A percentile compares a stretch with the other conserved stretches of the same genome.
Conservation (phyloP, 805 yeast species). For the Priceomyces medius region DNA sequence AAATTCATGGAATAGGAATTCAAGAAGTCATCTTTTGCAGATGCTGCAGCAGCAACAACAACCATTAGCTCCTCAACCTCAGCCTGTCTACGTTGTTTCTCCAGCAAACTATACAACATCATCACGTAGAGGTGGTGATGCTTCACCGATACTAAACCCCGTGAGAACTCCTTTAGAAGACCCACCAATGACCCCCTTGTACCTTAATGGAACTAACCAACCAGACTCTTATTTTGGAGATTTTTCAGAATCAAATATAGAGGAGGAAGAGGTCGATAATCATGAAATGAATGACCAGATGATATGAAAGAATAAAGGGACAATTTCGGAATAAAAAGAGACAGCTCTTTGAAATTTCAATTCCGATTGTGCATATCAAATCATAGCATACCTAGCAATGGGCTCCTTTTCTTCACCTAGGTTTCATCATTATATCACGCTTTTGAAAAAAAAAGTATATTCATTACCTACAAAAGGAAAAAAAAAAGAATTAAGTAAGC, state of each 20-base stretch:
- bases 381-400: too few species aligned
- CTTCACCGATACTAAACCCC: conserved; percentile 36
- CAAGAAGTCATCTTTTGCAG: conserved; percentile 17
- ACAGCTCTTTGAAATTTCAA: too few species aligned
- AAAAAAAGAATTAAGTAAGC: too few species aligned
- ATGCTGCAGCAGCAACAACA: conserved; percentile 10
- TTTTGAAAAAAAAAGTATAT: too few species aligned
- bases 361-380: too few species aligned
- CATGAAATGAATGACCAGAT: not conserved
- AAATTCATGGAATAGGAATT: conserved; percentile 20
- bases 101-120: conserved; percentile 6
- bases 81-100: conserved; percentile 3
- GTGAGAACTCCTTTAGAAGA: conserved; percentile 44
- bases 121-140: conserved; percentile 13
- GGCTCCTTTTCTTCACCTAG: too few species aligned
- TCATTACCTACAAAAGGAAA: too few species aligned
- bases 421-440: too few species aligned
- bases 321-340: too few species aligned
- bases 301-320: not conserved
- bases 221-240: conserved; percentile 10
- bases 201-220: conserved; percentile 14
- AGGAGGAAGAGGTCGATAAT: conserved; percentile 6
- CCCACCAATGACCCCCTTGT: conserved; percentile 45
- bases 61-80: conserved; percentile 15
- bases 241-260: conserved; percentile 4